Base-by-base conservation (phyloP, 306 rosid genomes). In the Corylus americana region DNA sequence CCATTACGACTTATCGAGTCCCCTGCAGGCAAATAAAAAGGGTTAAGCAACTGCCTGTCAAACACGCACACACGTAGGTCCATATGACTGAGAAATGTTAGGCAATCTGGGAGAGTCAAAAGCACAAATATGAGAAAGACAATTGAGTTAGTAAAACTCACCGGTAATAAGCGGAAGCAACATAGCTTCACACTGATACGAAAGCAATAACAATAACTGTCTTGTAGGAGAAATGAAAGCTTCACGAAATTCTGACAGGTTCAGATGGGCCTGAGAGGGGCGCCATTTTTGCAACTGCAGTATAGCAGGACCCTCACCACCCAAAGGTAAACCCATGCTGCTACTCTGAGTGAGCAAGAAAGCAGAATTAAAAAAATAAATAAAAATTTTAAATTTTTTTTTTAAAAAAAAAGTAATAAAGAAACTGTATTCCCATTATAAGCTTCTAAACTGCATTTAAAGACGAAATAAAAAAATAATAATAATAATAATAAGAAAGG, bases 141-240 rank as follows among this genome's bases (percentile, higher is more conserved):
- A 74, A 54, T 11, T 8, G 61, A 64, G 51, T 45, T 13, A 31
- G 37, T 4, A 29, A 25, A 2, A 49, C 74, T 81, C 78, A 92
- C 98, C 97, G 62, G 86, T 75, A 63, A 61, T 6, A 61, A 94
- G 90, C 73, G 98, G 98, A 90, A 92, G 71, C 85, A 94, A 81
- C 80, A 94, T 83, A 81, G 93, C 98, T 81, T 94, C 97, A 47
- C 70, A 74, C 57, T 87, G 80, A 83, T 89, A 74, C 7, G 97
- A 91, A 77, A 86, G 91, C 86, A 94, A 82, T 79, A 92, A 85
- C 57, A 94, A 75, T 55, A 78, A 75, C 86, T 84, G 88, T 68
- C 95, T 92, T 1, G 97, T 84, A 13, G 98, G 97, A 82, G 98
- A 94, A 85, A 94, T 87, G 82, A 91, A 94, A 76, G 91, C 97